Evolutionary conservation across 345 rosid species (phyloP).

Genomic region (Kandelia obovata): DNA sequence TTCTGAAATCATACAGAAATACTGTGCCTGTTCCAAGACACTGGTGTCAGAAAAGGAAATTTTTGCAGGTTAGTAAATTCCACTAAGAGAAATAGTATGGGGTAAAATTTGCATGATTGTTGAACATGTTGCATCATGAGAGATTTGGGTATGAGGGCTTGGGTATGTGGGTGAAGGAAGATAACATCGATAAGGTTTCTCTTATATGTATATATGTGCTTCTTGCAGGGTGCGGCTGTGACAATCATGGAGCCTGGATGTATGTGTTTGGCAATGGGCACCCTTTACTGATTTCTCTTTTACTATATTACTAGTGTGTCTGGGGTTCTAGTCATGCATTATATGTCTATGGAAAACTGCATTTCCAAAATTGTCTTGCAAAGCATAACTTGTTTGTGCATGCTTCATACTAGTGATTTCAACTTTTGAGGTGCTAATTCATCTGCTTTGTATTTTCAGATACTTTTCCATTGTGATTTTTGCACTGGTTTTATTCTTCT

Average conservation of each 20-base stretch:
- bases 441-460: slow-evolving; percentile 59
- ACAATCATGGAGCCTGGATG: slow-evolving; percentile 92
- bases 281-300: slow-evolving; percentile 41
- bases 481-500: slow-evolving; percentile 42
- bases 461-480: slow-evolving; percentile 43
- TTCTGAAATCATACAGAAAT: slow-evolving; percentile 84
- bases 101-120: slow-evolving; percentile 38
- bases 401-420: slow-evolving; percentile 23
- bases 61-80: slow-evolving; percentile 78
- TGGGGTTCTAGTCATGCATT: slow-evolving; percentile 37
- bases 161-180: slow-evolving; percentile 53
- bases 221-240: slow-evolving; percentile 97
- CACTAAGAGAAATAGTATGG: slow-evolving; percentile 18
- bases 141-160: slow-evolving; percentile 42
- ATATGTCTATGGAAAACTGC: slow-evolving; percentile 16
- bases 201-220: slow-evolving; percentile 97
- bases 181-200: slow-evolving; percentile 74
- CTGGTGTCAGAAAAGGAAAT: slow-evolving; percentile 99
- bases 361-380: neutral
- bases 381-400: slow-evolving; percentile 12
- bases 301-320: slow-evolving; percentile 32
- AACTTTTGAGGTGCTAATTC: slow-evolving; percentile 36
- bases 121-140: slow-evolving; percentile 41
- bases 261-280: slow-evolving; percentile 78
- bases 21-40: slow-evolving; percentile 99